Base-by-base conservation (phyloP, 176 grass and related monocot genomes). In the Carex pumila region DNA sequence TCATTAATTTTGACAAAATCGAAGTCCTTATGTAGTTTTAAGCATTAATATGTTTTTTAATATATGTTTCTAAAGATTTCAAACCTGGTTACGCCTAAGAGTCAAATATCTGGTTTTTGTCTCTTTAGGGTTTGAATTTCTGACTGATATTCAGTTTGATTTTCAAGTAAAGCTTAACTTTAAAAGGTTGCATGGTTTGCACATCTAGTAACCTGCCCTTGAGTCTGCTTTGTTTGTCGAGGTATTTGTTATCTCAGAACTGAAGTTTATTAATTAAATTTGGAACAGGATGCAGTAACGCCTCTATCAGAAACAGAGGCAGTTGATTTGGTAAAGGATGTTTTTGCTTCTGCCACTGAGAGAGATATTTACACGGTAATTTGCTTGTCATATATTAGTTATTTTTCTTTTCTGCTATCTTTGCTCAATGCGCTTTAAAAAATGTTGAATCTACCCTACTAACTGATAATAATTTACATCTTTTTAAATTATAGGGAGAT, bases 281-380 rank as follows among this genome's bases (percentile, higher is more conserved):
- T 14, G 79, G 9, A 85, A 85, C 80, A 99, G 97, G 97, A 99
- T 87, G 90, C 93, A 10, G 97, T 99, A 21, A 99, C 97, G 5
- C 97, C 97, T 30, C 82, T 99, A 53, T 99, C 90, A 0, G 93
- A 99, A 64, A 80, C 85, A 4, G 97, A 99, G 62, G 97, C 97
- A 7, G 78, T 94, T 5, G 93, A 99, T 81, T 90, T 99, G 59
- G 97, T 99, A 7, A 99, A 99, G 87, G 97, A 99, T 85, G 97
- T 95, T 53, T 99, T 99, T 49, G 97, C 97, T 85, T 99, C 97
- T 0, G 97, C 97, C 62, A 96, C 97, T 31, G 97, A 99, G 85
- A 95, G 97, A 83, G 97, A 99, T 75, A 99, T 99, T 71, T 96
- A 96, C 85, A 99, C 93, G 30, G 97, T 99, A 94, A 77, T 87